Conservation (phyloP, 768 basidiomycete species). For the Leccinum aurantiacum region DNA sequence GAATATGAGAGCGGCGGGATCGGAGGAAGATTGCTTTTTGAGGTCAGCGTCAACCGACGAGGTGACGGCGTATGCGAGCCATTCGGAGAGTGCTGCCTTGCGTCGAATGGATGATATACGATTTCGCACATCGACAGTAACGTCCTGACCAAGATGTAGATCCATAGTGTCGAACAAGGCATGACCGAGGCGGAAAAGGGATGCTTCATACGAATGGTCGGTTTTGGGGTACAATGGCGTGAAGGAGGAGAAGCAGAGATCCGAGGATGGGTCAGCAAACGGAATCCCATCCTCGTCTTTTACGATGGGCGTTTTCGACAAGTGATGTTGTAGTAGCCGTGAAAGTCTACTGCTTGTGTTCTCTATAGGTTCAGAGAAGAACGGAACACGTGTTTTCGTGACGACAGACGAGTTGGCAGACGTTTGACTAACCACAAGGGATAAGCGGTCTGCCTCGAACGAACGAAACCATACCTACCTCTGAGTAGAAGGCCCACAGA, state of each 20-base stretch:
- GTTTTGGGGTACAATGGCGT: conserved; percentile 65
- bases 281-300: conserved; percentile 71
- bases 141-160: conserved; percentile 51
- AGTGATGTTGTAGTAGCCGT: conserved; percentile 74
- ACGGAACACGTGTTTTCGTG: conserved; percentile 48
- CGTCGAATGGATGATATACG: conserved; percentile 65
- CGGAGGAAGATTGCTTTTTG: conserved; percentile 43
- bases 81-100: conserved; percentile 76
- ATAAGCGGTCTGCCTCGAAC: conserved; percentile 10
- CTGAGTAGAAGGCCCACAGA: conserved; percentile 58
- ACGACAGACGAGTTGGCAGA: conserved; percentile 67
- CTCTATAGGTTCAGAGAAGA: conserved; percentile 34
- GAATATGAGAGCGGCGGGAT: conserved; percentile 60
- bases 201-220: conserved; percentile 73
- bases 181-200: conserved; percentile 82
- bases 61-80: conserved; percentile 77
- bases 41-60: conserved; percentile 73
- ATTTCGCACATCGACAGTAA: conserved; percentile 61
- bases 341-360: conserved; percentile 45
- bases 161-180: conserved; percentile 88
- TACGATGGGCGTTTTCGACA: conserved; percentile 68
- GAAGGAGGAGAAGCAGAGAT: conserved; percentile 79
- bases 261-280: conserved; percentile 59
- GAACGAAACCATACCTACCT: conserved; percentile 43
- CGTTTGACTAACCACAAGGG: conserved; percentile 39